These are phyloP conservation scores for Neofusicoccum cordaticola DNA, from an alignment of 2,329 filamentous ascomycete species.

Conservation along the genomic window DNA sequence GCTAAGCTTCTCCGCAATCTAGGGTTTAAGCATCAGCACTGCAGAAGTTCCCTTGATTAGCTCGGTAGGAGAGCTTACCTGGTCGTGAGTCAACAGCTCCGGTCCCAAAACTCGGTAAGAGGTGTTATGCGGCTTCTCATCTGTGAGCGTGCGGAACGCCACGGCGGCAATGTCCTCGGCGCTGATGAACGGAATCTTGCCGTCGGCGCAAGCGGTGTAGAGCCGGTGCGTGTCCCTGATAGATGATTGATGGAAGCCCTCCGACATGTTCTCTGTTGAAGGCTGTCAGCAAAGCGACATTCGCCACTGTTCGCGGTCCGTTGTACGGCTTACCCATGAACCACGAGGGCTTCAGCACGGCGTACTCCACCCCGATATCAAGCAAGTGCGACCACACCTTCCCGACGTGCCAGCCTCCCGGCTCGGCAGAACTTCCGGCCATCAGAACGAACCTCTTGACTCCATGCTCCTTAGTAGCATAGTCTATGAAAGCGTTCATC, in stretches of 20 bases:
- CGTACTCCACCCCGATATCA: slow-evolving; percentile 34
- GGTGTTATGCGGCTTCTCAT: slow-evolving; percentile 39
- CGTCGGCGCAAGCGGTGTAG: slow-evolving; percentile 44
- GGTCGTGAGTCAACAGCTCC: slow-evolving; percentile 32
- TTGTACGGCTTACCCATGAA: slow-evolving; percentile 41
- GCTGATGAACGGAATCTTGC: slow-evolving; percentile 48
- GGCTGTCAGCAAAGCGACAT: not conserved
- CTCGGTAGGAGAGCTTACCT: slow-evolving; percentile 17
- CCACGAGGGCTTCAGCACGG: slow-evolving; percentile 47
- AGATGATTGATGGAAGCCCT: slow-evolving; percentile 27
- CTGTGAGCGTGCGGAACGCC: slow-evolving; percentile 41
- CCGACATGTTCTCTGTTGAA: slow-evolving; percentile 46
- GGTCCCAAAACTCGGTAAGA: slow-evolving; percentile 38
- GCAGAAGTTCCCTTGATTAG: not conserved
- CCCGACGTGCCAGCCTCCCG: slow-evolving; percentile 37
- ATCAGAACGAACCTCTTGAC: slow-evolving; percentile 48
- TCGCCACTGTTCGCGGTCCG: not conserved
- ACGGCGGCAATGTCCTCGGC: slow-evolving; percentile 49
- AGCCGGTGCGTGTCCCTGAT: slow-evolving; percentile 43
- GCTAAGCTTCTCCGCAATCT: slow-evolving; percentile 19
- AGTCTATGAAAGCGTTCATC: slow-evolving; percentile 44
- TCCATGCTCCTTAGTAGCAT: slow-evolving; percentile 31
- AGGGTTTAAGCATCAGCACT: not conserved
- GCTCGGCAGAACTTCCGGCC: slow-evolving; percentile 37
- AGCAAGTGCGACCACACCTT: slow-evolving; percentile 40